A percentile compares a stretch with the other conserved stretches of the same genome.
Evolutionary conservation across 1,284 basidiomycete species (phyloP).

Genomic region (Hemileia vastatrix): DNA sequence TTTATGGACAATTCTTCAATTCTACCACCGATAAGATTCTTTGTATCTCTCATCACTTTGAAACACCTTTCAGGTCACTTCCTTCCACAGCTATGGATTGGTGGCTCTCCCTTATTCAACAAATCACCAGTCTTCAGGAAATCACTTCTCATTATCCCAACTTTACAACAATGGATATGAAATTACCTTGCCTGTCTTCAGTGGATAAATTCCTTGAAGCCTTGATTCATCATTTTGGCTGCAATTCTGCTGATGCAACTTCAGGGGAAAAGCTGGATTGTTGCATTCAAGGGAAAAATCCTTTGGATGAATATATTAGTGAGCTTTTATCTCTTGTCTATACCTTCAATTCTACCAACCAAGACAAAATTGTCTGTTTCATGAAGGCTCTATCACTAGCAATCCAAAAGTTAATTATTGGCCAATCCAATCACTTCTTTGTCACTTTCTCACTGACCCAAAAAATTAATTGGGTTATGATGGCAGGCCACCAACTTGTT

Average conservation of each 20-base stretch:
- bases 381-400: too few species aligned
- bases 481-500: too few species aligned
- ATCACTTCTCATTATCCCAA: not conserved
- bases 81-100: too few species aligned
- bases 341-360: too few species aligned
- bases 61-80: too few species aligned
- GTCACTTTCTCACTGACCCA: too few species aligned
- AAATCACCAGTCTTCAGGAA: not conserved
- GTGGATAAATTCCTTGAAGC: not conserved
- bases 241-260: not conserved
- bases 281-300: not conserved
- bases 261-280: not conserved
- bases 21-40: not conserved
- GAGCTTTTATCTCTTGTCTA: too few species aligned
- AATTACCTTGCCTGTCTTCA: not conserved
- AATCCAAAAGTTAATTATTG: too few species aligned
- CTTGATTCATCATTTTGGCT: not conserved
- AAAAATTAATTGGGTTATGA: too few species aligned
- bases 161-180: not conserved
- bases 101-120: not conserved
- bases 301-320: constrained; percentile 10
- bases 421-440: too few species aligned
- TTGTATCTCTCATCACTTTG: not conserved
- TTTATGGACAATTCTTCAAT: not conserved
- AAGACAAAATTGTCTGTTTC: too few species aligned